These are phyloP conservation scores for Ophiostoma australiae DNA, from an alignment of 2,329 filamentous ascomycete genomes.

Conservation along the genomic window DNA sequence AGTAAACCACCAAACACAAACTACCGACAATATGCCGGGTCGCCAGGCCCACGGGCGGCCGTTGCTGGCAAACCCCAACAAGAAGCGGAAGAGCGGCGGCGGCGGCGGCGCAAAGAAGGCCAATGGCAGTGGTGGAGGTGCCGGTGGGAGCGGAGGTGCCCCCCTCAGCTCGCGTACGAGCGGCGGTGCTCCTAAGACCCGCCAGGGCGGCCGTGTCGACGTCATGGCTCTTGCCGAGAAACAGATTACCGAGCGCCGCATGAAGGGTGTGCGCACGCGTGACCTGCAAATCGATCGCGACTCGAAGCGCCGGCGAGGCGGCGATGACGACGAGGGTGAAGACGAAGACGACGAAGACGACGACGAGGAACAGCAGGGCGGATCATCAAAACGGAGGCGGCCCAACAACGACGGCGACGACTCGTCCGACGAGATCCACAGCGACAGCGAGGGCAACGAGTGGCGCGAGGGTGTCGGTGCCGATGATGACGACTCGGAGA, in stretches of 20 bases:
- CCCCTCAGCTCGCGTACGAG: background rate
- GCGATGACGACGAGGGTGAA: constrained; percentile 44
- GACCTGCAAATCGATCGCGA: constrained; percentile 49
- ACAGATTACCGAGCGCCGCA: constrained; percentile 41
- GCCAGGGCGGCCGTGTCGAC: constrained; percentile 44
- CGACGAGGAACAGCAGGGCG: constrained; percentile 60
- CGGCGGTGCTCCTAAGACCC: constrained; percentile 38
- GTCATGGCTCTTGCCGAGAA: constrained; percentile 55
- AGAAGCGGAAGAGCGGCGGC: constrained; percentile 22
- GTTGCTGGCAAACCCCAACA: constrained; percentile 37
- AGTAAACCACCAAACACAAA: background rate
- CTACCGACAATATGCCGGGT: constrained; percentile 46
- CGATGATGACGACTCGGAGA: constrained; percentile 59
- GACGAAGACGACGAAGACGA: constrained; percentile 57
- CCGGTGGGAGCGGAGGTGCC: background rate
- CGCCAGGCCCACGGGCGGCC: constrained; percentile 55
- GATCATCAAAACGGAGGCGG: constrained; percentile 37
- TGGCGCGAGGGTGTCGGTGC: constrained; percentile 68
- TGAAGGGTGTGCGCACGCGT: constrained; percentile 40
- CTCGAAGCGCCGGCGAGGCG: constrained; percentile 40
- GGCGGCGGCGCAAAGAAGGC: constrained; percentile 31
- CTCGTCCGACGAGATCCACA: constrained; percentile 64
- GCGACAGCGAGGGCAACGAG: constrained; percentile 78
- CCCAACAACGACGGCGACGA: constrained; percentile 45
- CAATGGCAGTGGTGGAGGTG: constrained; percentile 25